phyloP scores from a whole-genome alignment of 2,329 filamentous ascomycete species.

The Cladosporium oxysporum region DNA sequence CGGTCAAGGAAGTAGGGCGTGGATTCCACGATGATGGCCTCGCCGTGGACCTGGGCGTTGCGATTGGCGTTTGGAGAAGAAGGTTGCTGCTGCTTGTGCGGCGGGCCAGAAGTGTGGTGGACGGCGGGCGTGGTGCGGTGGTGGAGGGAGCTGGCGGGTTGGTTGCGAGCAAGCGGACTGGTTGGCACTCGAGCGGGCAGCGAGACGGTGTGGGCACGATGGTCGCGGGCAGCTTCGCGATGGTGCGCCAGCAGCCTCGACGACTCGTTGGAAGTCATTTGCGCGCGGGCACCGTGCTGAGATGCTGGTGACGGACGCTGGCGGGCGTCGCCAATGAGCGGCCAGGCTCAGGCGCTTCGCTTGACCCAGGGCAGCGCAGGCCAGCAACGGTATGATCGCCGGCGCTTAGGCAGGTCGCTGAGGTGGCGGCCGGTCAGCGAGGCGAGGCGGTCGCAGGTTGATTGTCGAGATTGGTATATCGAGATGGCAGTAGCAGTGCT shows the following conservation, averaged over 20 bases:
- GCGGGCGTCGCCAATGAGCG: conserved; percentile 16
- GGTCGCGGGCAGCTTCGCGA: conserved; percentile 9
- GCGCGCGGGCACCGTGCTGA: conserved; percentile 12
- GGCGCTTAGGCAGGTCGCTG: conserved; percentile 13
- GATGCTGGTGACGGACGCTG: conserved; percentile 12
- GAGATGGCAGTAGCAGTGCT: background rate
- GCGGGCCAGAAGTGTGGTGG: conserved; percentile 1
- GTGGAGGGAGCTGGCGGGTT: conserved; percentile 1
- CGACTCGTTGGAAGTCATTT: conserved; percentile 19
- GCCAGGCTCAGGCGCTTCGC: conserved; percentile 15
- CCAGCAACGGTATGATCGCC: conserved; percentile 13
- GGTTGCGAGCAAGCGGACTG: conserved; percentile 14
- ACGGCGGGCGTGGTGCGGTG: conserved; percentile 2
- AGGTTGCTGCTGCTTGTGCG: background rate
- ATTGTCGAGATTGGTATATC: background rate
- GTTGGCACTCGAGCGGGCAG: conserved; percentile 11
- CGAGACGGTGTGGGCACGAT: conserved; percentile 11
- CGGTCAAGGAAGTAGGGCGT: conserved; percentile 18
- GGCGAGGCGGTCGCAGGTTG: background rate
- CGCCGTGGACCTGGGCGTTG: conserved; percentile 12
- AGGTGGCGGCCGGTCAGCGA: background rate
- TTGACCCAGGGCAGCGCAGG: conserved; percentile 1
- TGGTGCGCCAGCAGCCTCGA: conserved; percentile 14
- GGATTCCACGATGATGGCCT: conserved; percentile 1
- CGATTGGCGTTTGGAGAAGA: conserved; percentile 18